phyloP scores from a whole-genome alignment of 2,329 filamentous ascomycete genomes.

The Pseudogymnoascus sp. region DNA sequence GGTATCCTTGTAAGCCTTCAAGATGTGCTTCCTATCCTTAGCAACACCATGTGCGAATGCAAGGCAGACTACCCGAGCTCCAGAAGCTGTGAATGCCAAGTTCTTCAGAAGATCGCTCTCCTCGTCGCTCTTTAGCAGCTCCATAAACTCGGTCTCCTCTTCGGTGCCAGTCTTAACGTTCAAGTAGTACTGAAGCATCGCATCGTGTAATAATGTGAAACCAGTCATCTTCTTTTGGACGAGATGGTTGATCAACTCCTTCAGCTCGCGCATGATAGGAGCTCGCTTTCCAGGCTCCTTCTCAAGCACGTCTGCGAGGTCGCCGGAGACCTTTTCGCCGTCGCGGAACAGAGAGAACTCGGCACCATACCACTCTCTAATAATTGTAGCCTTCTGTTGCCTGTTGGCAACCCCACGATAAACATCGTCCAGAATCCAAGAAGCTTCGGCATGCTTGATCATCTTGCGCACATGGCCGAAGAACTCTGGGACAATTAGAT shows the following conservation, averaged over 20 bases:
- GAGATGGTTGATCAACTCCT: constrained; percentile 81
- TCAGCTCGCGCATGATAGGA: constrained; percentile 77
- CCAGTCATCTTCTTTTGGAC: constrained; percentile 95
- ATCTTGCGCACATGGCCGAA: constrained; percentile 87
- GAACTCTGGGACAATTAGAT: constrained; percentile 88
- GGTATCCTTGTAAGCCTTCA: constrained; percentile 85
- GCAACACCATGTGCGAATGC: constrained; percentile 76
- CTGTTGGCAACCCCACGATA: constrained; percentile 82
- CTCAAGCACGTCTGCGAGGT: constrained; percentile 67
- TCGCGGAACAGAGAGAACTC: constrained; percentile 77
- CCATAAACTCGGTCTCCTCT: constrained; percentile 79
- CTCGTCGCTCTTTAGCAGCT: constrained; percentile 86
- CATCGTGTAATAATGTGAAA: constrained; percentile 96
- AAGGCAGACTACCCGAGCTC: constrained; percentile 72
- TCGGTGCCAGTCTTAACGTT: constrained; percentile 68
- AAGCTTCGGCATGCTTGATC: constrained; percentile 92
- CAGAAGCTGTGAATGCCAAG: constrained; percentile 88
- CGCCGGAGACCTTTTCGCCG: constrained; percentile 41
- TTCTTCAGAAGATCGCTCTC: constrained; percentile 88
- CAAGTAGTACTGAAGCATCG: constrained; percentile 93
- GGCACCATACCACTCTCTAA: constrained; percentile 93
- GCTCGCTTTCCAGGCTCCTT: constrained; percentile 76
- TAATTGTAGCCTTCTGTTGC: constrained; percentile 73
- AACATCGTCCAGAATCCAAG: constrained; percentile 96
- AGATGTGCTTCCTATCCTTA: constrained; percentile 84